Base-by-base conservation (phyloP, 257 asterid species). In the Ehretia macrophylla region DNA sequence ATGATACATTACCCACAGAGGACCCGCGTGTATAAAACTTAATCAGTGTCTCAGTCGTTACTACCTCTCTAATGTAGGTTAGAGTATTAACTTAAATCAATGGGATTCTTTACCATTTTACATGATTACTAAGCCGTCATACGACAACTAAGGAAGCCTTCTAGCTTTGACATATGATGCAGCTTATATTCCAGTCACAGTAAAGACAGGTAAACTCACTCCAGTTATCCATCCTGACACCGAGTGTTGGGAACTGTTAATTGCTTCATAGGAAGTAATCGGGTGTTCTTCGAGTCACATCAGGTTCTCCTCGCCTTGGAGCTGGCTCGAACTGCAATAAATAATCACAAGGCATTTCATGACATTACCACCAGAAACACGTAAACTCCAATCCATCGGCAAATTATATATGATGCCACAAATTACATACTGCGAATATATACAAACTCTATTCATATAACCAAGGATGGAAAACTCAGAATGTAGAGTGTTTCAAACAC, bases 261-360 rank as follows among this genome's bases (percentile, higher is more conserved):
- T 38, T 48, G 64, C 65, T 60, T 85, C 78, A 89, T 81, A 89
- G 85, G 94, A 89, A 89, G 78, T 89, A 89, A 80, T 89, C 97
- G 11, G 97, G 97, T 8, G 95, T 89, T 78, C 97, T 82, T 67
- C 97, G 78, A 39, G 97, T 89, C 56, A 89, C 95, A 72, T 89
- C 97, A 22, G 97, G 97, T 56, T 89, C 97, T 40, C 97, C 97
- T 75, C 97, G 82, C 85, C 97, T 86, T 51, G 97, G 97, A 77
- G 97, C 97, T 72, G 97, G 95, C 74, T 90, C 97, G 75, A 90
- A 90, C 97, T 90, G 83, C 70, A 74, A 19, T 32, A 2, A 67
- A 20, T 14, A 54, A 65, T 38, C 58, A 60, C 32, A 64, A 27
- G 17, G n/a, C 20, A 32, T 22, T 47, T 60, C 51, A 10, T 14